phyloP scores from a whole-genome alignment of 2,329 filamentous ascomycete species.

The Apiospora kogelbergensis region DNA sequence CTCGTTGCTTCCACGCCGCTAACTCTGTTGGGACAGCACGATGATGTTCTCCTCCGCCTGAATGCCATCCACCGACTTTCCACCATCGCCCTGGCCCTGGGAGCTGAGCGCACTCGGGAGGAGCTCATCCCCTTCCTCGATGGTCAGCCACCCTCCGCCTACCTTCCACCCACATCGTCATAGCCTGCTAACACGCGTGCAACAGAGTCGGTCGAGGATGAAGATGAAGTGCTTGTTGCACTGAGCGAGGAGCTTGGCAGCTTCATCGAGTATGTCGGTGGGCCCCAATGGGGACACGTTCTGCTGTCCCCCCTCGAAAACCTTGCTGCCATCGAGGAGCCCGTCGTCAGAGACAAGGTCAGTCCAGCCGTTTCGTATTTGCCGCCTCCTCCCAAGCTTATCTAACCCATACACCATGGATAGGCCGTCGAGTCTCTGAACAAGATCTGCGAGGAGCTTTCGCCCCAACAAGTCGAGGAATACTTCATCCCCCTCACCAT shows the following conservation, averaged over 20 bases:
- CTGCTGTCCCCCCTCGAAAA: conserved; percentile 97
- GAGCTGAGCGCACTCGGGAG: conserved; percentile 93
- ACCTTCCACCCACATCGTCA: not conserved
- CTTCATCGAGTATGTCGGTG: conserved; percentile 97
- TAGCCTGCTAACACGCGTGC: conserved; percentile 12
- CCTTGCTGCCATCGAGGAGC: conserved; percentile 96
- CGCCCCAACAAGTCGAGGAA: conserved; percentile 90
- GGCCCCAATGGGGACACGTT: conserved; percentile 90
- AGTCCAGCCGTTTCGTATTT: conserved; percentile 20
- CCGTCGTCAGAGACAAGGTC: conserved; percentile 96
- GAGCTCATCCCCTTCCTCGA: conserved; percentile 99
- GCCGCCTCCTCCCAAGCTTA: conserved; percentile 10
- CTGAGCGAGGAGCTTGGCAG: conserved; percentile 94
- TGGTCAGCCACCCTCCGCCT: conserved; percentile 58
- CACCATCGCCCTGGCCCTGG: conserved; percentile 94
- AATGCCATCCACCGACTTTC: conserved; percentile 98
- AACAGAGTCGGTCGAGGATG: conserved; percentile 95
- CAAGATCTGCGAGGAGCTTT: conserved; percentile 95
- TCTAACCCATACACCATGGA: conserved; percentile 15
- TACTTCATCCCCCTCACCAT: conserved; percentile 95
- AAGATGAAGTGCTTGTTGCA: conserved; percentile 96
- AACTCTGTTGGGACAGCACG: conserved; percentile 64
- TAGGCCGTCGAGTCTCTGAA: conserved; percentile 98
- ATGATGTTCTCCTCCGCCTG: conserved; percentile 95
- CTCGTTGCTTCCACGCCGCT: conserved; percentile 8